Evolutionary conservation across 2,329 filamentous ascomycete genomes (phyloP), one percentile per base, ranked within the genome.

Genomic region (Colletotrichum sp.): DNA sequence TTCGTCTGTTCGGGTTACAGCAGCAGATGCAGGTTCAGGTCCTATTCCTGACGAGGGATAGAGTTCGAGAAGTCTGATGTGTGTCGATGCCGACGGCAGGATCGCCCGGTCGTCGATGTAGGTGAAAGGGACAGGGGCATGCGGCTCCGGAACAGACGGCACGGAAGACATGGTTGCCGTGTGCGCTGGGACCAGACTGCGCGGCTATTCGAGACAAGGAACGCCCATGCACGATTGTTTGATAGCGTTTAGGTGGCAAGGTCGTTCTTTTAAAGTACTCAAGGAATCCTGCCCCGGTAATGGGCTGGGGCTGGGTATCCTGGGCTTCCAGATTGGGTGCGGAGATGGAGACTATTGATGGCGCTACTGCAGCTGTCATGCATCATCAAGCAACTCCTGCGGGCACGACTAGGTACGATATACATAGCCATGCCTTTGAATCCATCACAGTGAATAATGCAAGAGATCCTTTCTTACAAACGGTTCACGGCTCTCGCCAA

Each of bases 41-140:
- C 7, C n/a, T 15, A n/a, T 44, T 57, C 49, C 34, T 15, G 19
- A 32, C 5, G 32, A 27, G 44, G 66, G 64, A 34, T 71, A 70
- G 57, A 78, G 68, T 59, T 71, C 55, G 25, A 77, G 68, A 19
- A 78, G 32, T 30, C 77, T 74, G 62, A 77, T 78, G 49, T 78
- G 70, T 7, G 55, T 77, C 19, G 55, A 70, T 39, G 57, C 67
- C n/a, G 70, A 70, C 6, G 75, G 71, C n/a, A 78, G 64, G 55
- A 27, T 55, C 30, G 34, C 72, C 27, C 22, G 27, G 59, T 49
- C 12, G n/a, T 62, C 6, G 11, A n/a, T 34, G 52, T 72, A 75
- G 55, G 25, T 55, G 55, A 72, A 72, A 13, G 22, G 22, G 36
- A n/a, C 25, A 36, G 34, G 30, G 67, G 29, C 29, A 39, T 59